Conservation (phyloP, 495 filamentous ascomycete species). For the Filosporella fistucella region DNA sequence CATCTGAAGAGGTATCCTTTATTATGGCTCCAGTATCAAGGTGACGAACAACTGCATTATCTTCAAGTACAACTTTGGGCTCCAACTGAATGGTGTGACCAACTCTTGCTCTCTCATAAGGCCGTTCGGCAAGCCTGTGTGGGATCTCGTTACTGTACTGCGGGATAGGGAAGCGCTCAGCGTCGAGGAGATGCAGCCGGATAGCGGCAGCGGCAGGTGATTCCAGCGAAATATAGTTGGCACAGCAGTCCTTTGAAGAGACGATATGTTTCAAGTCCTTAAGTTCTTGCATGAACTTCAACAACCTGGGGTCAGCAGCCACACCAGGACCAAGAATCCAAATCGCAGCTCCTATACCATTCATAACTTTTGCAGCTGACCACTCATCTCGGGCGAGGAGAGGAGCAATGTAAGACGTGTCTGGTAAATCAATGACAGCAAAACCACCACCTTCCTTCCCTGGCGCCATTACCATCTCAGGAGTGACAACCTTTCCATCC, state of each 20-base stretch:
- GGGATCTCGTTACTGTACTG: conserved; percentile 44
- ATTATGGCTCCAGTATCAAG: conserved; percentile 48
- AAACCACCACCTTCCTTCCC: conserved; percentile 52
- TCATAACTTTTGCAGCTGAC: conserved; percentile 58
- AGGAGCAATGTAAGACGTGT: conserved; percentile 57
- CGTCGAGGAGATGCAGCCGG: conserved; percentile 65
- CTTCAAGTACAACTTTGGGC: conserved; percentile 53
- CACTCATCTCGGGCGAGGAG: conserved; percentile 72
- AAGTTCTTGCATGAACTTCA: conserved; percentile 61
- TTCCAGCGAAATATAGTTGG: conserved; percentile 66
- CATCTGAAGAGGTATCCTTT: conserved; percentile 28
- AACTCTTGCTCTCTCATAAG: conserved; percentile 20
- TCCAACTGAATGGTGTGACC: conserved; percentile 56
- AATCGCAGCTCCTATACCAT: conserved; percentile 61
- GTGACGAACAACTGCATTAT: conserved; percentile 38
- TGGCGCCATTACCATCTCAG: conserved; percentile 44
- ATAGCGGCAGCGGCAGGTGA: conserved; percentile 57
- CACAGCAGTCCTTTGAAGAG: conserved; percentile 62
- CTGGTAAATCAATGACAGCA: conserved; percentile 76
- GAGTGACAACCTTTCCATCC: conserved; percentile 51
- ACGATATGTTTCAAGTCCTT: conserved; percentile 66
- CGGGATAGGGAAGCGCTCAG: conserved; percentile 61
- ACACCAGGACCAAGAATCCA: conserved; percentile 78
- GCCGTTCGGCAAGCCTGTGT: conserved; percentile 3
- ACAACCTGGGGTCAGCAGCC: conserved; percentile 52